phyloP scores from a whole-genome alignment of 257 asterid genomes.

The Solanum appendiculatum region DNA sequence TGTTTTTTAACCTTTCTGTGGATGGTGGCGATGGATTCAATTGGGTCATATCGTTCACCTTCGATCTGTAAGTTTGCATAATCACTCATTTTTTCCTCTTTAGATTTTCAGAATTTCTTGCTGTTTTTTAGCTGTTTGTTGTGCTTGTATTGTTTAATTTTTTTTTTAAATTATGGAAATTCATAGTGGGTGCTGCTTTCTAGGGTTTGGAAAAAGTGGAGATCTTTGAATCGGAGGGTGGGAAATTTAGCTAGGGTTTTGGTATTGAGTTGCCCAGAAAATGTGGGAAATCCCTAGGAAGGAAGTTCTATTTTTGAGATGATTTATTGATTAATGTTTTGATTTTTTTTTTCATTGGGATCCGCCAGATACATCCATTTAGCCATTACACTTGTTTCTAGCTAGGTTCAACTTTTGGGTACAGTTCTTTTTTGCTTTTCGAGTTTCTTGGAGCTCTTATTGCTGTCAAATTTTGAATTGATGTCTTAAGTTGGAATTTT shows the following conservation, averaged over 20 bases:
- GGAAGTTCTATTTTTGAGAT: not conserved
- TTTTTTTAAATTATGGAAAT: not conserved
- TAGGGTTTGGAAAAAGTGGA: constrained; percentile 5
- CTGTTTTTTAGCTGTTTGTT: not conserved
- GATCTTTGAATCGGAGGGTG: constrained; percentile 1
- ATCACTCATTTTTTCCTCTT: not conserved
- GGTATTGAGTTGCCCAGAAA: not conserved
- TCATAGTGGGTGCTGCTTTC: not conserved
- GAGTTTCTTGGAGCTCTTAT: not conserved
- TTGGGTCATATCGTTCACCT: not conserved
- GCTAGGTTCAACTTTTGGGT: not conserved
- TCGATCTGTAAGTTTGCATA: constrained; percentile 7
- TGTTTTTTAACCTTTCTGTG: not conserved
- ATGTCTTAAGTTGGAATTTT: not conserved
- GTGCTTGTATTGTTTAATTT: not conserved
- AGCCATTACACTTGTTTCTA: not conserved
- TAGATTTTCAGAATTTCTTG: not conserved
- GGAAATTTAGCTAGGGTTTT: constrained; percentile 2
- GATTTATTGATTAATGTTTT: not conserved
- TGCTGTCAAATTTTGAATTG: not conserved
- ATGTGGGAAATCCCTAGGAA: not conserved
- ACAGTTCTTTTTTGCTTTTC: not conserved
- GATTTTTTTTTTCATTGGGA: not conserved
- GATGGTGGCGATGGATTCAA: not conserved
- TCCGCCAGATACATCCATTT: not conserved